Evolutionary conservation across 1,284 basidiomycete genomes (phyloP).

Genomic region (Pseudozyma thailandica): DNA sequence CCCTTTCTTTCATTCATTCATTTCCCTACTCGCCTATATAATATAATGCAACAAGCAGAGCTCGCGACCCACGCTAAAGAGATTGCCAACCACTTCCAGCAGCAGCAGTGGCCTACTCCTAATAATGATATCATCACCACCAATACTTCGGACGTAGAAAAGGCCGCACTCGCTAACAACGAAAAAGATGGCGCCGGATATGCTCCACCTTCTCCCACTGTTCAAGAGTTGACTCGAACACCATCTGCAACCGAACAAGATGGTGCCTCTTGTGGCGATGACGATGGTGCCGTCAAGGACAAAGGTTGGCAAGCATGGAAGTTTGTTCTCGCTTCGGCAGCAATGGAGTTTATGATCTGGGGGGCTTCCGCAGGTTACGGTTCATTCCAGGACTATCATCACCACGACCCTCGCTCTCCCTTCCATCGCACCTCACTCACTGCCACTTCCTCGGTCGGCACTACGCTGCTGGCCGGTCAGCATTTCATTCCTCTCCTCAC

Average conservation of each 20-base stretch:
- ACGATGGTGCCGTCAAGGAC: conserved; percentile 12
- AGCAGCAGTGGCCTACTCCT: background rate
- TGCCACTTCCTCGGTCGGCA: conserved; percentile 51
- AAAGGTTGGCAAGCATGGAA: conserved; percentile 38
- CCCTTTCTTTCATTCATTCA: too few relatives aligned
- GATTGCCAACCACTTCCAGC: conserved; percentile 10
- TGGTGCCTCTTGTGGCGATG: too few relatives aligned
- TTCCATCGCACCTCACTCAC: conserved; percentile 44
- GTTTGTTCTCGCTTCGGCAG: conserved; percentile 35
- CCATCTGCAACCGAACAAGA: background rate
- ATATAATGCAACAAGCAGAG: conserved; percentile 34
- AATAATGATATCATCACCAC: background rate
- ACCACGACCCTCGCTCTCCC: conserved; percentile 43
- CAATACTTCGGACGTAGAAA: conserved; percentile 1
- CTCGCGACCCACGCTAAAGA: conserved; percentile 17
- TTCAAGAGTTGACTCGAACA: background rate
- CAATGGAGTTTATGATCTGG: conserved; percentile 54
- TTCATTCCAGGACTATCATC: conserved; percentile 63
- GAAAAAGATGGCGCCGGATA: background rate
- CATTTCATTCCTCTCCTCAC: conserved; percentile 54
- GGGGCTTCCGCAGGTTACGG: conserved; percentile 57
- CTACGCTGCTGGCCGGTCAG: conserved; percentile 46
- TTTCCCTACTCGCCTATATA: too few relatives aligned
- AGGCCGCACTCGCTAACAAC: background rate
- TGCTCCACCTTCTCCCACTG: background rate